A percentile compares a stretch with the other conserved stretches of the same genome.
Conservation (phyloP, 805 yeast species). For the Kazachstania taianensis region DNA sequence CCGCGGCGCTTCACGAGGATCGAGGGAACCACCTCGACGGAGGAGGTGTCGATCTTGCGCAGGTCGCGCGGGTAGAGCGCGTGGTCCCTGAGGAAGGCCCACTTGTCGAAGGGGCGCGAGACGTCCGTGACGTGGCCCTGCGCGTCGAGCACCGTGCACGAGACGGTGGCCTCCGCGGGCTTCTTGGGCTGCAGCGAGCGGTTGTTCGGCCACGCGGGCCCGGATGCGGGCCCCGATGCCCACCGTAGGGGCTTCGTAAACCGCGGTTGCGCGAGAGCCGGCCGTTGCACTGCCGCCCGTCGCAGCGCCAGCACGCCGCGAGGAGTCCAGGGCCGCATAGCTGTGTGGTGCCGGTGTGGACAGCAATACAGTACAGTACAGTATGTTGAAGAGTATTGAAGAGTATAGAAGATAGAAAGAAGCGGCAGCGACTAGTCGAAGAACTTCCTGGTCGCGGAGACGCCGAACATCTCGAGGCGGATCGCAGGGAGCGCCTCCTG, state of each 20-base stretch:
- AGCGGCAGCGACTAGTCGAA: conserved; percentile 54
- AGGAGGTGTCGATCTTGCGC: conserved; percentile 64
- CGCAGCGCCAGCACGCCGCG: background rate
- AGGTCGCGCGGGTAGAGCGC: conserved; percentile 77
- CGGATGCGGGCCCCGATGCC: too few species aligned
- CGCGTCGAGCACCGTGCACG: conserved; percentile 73
- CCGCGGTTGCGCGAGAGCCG: background rate
- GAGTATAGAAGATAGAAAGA: too few species aligned
- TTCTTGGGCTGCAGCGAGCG: conserved; percentile 30
- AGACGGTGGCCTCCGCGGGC: conserved; percentile 40
- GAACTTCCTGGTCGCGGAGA: conserved; percentile 78
- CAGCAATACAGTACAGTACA: too few species aligned
- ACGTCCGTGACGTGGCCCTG: conserved; percentile 69
- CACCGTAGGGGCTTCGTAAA: too few species aligned
- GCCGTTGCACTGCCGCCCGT: background rate
- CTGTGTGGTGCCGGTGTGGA: too few species aligned
- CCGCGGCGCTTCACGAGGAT: conserved; percentile 70
- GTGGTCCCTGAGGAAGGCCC: conserved; percentile 63
- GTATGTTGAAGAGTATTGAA: too few species aligned
- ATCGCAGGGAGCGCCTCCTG: conserved; percentile 87
- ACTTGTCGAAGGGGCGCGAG: conserved; percentile 69
- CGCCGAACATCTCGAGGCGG: conserved; percentile 81
- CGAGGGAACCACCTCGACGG: conserved; percentile 79
- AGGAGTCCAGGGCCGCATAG: too few species aligned
- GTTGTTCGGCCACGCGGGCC: background rate